Evolutionary conservation across 1,284 basidiomycete genomes (phyloP).

Genomic region (Ustilago cynodontis): DNA sequence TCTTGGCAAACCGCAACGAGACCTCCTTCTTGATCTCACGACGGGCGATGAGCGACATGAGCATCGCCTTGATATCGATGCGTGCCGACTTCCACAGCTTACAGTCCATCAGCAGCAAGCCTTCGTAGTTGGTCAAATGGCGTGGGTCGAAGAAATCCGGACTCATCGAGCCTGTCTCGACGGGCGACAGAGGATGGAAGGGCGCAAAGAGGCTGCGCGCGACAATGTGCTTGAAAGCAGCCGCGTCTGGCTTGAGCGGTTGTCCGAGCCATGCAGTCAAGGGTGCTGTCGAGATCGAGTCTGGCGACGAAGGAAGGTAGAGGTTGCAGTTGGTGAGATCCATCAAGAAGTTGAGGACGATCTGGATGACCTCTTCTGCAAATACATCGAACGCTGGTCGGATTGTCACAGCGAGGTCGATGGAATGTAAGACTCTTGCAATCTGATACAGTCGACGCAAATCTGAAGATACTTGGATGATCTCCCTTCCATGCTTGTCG

Average conservation of each 20-base stretch:
- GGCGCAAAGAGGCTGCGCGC: conserved; percentile 52
- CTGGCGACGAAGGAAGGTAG: conserved; percentile 40
- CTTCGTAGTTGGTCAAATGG: conserved; percentile 61
- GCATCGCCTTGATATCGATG: conserved; percentile 82
- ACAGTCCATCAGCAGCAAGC: conserved; percentile 63
- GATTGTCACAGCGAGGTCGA: conserved; percentile 92
- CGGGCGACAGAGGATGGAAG: conserved; percentile 48
- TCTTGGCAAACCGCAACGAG: conserved; percentile 72
- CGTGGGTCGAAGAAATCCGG: conserved; percentile 60
- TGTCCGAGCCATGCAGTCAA: conserved; percentile 26
- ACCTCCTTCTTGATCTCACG: conserved; percentile 82
- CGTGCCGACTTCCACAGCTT: conserved; percentile 72
- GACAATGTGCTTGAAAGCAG: conserved; percentile 56
- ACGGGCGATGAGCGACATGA: conserved; percentile 79
- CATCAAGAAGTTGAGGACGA: conserved; percentile 59
- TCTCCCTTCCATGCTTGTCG: conserved; percentile 84
- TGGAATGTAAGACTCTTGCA: conserved; percentile 83
- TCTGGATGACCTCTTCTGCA: conserved; percentile 83
- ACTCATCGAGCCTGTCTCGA: conserved; percentile 54
- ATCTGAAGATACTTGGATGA: conserved; percentile 83
- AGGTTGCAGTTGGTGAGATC: conserved; percentile 64
- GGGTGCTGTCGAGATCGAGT: conserved; percentile 5
- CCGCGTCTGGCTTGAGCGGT: conserved; percentile 50
- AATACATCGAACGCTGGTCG: conserved; percentile 89
- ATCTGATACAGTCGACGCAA: conserved; percentile 80